Conservation (phyloP, 345 rosid genomes). For the Salix suchowensis region DNA sequence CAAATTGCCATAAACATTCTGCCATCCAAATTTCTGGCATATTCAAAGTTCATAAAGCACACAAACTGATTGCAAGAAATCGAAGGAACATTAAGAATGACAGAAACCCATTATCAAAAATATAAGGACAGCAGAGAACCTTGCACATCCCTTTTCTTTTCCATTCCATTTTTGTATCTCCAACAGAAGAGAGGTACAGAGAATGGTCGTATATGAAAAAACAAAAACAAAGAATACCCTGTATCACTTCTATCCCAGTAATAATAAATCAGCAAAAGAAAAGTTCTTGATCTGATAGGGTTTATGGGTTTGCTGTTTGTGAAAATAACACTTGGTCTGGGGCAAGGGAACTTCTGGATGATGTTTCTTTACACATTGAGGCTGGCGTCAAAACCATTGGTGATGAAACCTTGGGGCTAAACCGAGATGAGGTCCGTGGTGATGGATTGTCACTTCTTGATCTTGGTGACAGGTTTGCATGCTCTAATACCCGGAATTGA, state of each 20-base stretch:
- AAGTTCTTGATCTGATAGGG: background rate
- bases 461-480: slow-evolving; percentile 69
- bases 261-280: background rate
- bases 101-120: background rate
- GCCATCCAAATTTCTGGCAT: too few species aligned
- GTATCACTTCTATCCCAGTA: slow-evolving; percentile 6
- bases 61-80: background rate
- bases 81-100: background rate
- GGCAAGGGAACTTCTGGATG: slow-evolving; percentile 23
- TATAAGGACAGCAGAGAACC: background rate
- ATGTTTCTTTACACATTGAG: slow-evolving; percentile 14
- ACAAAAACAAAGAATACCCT: slow-evolving; percentile 4
- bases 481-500: slow-evolving; percentile 62
- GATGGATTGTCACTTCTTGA: slow-evolving; percentile 17
- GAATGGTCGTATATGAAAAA: background rate
- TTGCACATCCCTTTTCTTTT: background rate
- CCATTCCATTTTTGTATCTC: background rate
- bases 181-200: background rate
- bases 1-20: too few species aligned
- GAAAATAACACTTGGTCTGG: slow-evolving; percentile 2
- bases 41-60: too few species aligned
- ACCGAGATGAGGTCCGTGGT: slow-evolving; percentile 10
- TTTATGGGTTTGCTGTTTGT: slow-evolving; percentile 14
- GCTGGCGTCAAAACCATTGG: slow-evolving; percentile 2
- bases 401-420: slow-evolving; percentile 3